Conservation (phyloP, 148 eudicot genomes). For the Vaccinium myrtillus region DNA sequence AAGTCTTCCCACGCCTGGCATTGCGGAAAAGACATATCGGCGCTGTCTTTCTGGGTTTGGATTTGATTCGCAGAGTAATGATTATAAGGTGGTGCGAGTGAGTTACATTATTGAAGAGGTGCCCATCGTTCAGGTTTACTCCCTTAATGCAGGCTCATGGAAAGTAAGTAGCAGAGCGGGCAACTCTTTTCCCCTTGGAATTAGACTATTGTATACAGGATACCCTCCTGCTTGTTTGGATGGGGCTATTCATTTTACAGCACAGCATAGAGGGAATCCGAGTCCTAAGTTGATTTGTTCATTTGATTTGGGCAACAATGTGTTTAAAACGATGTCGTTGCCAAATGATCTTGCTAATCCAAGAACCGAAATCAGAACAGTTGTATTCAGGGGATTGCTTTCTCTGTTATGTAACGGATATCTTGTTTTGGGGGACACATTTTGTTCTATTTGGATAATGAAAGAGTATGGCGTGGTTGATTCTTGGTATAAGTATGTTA, state of each 20-base stretch:
- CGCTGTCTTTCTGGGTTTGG: too few relatives aligned
- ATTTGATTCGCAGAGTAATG: too few relatives aligned
- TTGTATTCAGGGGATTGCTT: not conserved
- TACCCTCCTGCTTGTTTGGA: not conserved
- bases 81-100: too few relatives aligned
- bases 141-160: not conserved
- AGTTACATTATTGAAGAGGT: too few relatives aligned
- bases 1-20: too few relatives aligned
- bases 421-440: not conserved
- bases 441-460: not conserved
- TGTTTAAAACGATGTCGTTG: not conserved
- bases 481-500: not conserved
- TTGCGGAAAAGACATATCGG: too few relatives aligned
- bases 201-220: not conserved
- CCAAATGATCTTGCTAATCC: not conserved
- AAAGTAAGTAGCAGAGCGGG: not conserved
- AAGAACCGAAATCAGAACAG: not conserved
- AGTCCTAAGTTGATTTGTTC: not conserved
- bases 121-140: not conserved
- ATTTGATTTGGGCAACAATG: not conserved
- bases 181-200: not conserved
- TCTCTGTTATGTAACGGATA: not conserved
- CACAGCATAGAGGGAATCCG: not conserved
- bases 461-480: constrained; percentile 1
- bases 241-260: not conserved